Evolutionary conservation across 108 stramenopile species (phyloP).

Genomic region (Nitzschia sp.): DNA sequence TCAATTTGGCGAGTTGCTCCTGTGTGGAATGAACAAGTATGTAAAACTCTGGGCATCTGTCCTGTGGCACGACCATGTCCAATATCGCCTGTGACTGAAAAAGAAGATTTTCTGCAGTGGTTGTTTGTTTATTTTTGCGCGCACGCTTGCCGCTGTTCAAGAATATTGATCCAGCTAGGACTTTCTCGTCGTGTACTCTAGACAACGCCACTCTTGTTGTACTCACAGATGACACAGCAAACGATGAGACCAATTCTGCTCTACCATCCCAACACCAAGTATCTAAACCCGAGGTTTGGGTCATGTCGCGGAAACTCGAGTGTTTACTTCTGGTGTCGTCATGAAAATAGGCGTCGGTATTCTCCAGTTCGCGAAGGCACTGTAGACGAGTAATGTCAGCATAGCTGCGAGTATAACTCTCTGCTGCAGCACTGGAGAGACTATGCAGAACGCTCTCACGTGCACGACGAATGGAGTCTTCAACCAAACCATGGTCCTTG

Average conservation of each 20-base stretch:
- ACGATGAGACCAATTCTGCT: conserved; percentile 32
- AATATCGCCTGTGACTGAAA: conserved; percentile 63
- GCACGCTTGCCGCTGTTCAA: conserved; percentile 66
- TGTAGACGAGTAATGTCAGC: conserved; percentile 64
- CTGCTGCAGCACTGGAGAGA: conserved; percentile 65
- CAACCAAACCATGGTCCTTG: conserved; percentile 28
- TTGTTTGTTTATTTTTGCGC: conserved; percentile 54
- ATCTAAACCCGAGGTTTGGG: conserved; percentile 44
- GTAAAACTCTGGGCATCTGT: conserved; percentile 17
- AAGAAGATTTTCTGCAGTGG: conserved; percentile 65
- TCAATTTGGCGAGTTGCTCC: conserved; percentile 78
- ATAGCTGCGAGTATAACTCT: conserved; percentile 76
- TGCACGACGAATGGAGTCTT: conserved; percentile 41
- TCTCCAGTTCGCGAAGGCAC: conserved; percentile 75
- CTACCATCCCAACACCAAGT: conserved; percentile 53
- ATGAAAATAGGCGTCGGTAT: conserved; percentile 26
- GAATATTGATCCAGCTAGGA: conserved; percentile 70
- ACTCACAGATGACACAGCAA: conserved; percentile 43
- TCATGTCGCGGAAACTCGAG: conserved; percentile 32
- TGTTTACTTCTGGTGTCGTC: conserved; percentile 5
- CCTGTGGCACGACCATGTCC: neutral
- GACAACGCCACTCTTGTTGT: conserved; percentile 72
- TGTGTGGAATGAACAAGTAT: conserved; percentile 45
- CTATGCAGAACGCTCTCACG: conserved; percentile 59
- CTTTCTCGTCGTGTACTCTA: conserved; percentile 50